A percentile compares a stretch with the other conserved stretches of the same genome.
These are phyloP conservation scores for Yamadazyma triangularis DNA, from an alignment of 1,139 yeast species.

Conservation along the genomic window DNA sequence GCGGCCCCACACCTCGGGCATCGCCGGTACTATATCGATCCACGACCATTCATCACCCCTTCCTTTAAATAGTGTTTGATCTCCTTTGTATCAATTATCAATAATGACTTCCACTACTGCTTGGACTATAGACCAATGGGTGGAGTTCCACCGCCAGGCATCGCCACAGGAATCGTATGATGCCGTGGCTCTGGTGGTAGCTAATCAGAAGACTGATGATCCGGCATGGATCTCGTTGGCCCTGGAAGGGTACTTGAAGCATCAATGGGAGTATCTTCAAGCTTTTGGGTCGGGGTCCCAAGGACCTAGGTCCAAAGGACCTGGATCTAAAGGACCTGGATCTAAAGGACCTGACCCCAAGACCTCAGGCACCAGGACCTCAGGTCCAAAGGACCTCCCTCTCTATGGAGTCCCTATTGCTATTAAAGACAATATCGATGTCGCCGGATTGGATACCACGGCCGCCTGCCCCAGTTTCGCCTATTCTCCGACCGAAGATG, in stretches of 20 bases:
- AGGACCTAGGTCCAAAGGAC: too few relatives aligned
- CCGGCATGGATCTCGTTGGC: slow-evolving; percentile 91
- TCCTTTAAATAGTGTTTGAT: too few relatives aligned
- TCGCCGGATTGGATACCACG: slow-evolving; percentile 73
- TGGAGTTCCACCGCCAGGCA: slow-evolving; percentile 57
- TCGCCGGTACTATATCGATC: too few relatives aligned
- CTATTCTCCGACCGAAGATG: slow-evolving; percentile 63
- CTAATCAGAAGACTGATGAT: slow-evolving; percentile 48
- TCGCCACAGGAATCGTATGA: slow-evolving; percentile 59
- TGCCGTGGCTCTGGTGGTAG: slow-evolving; percentile 43
- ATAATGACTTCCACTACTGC: slow-evolving; percentile 17
- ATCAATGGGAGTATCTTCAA: slow-evolving; percentile 78
- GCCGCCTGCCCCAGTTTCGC: slow-evolving; percentile 91
- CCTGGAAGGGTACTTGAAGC: slow-evolving; percentile 51
- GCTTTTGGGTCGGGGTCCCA: too few relatives aligned
- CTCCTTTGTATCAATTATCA: too few relatives aligned
- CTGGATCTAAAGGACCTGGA: too few relatives aligned
- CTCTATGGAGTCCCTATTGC: slow-evolving; percentile 94
- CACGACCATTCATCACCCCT: too few relatives aligned
- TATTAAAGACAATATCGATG: slow-evolving; percentile 92
- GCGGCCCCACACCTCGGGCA: too few relatives aligned
- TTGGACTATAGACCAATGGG: slow-evolving; percentile 59
- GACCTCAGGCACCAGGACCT: too few relatives aligned
- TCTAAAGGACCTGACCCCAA: too few relatives aligned
- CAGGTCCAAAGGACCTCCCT: slow-evolving; percentile 49